Evolutionary conservation across 768 basidiomycete genomes (phyloP).

Genomic region (Hygrocybe punicea): DNA sequence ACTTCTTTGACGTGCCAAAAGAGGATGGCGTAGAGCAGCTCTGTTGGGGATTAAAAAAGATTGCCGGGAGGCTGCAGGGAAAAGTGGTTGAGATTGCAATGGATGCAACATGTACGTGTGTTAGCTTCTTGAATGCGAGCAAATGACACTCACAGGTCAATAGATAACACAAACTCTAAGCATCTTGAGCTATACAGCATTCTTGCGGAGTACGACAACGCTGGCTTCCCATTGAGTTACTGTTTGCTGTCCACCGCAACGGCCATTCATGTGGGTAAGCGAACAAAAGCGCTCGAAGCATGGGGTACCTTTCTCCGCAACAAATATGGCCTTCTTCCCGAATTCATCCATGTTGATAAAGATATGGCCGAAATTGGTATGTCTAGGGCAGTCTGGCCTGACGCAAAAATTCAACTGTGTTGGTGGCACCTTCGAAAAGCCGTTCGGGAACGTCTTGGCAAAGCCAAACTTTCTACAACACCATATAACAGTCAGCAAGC

Average conservation of each 20-base stretch:
- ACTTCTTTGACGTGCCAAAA: constrained; percentile 16
- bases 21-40: constrained; percentile 23
- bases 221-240: constrained; percentile 24
- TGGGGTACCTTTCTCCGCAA: constrained; percentile 12
- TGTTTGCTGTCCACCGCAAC: constrained; percentile 22
- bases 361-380: constrained; percentile 19
- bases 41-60: constrained; percentile 22
- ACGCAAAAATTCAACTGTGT: constrained; percentile 18
- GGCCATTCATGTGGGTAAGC: constrained; percentile 18
- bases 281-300: constrained; percentile 14
- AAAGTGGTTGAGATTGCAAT: constrained; percentile 17
- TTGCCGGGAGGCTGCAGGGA: constrained; percentile 10
- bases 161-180: constrained; percentile 24
- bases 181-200: constrained; percentile 26
- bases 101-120: constrained; percentile 21
- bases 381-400: constrained; percentile 14
- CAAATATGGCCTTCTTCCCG: constrained; percentile 7
- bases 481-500: constrained; percentile 21
- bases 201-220: constrained; percentile 22
- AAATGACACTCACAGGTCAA: not conserved
- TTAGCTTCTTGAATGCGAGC: not conserved
- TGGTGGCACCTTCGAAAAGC: constrained; percentile 24
- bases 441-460: constrained; percentile 13
- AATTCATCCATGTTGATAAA: constrained; percentile 15
- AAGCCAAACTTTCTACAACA: constrained; percentile 22